A percentile compares a stretch with the other conserved stretches of the same genome.
Conservation (phyloP, 2,329 filamentous ascomycete species). For the Colletotrichum orchidophilum region DNA sequence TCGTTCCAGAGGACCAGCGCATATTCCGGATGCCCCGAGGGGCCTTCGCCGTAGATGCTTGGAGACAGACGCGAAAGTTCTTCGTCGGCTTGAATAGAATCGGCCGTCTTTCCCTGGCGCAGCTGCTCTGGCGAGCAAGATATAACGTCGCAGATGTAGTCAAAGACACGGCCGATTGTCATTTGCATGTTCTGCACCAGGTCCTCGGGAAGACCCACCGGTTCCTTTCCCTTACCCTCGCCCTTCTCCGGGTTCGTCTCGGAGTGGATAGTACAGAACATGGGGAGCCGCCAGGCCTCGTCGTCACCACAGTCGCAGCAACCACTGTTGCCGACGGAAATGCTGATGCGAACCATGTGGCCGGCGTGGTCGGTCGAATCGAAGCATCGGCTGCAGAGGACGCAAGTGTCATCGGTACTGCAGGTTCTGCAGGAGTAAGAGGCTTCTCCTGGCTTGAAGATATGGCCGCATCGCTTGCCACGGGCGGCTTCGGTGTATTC, state of each 20-base stretch:
- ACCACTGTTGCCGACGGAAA: constrained; percentile 90
- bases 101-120: constrained; percentile 82
- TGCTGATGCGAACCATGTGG: constrained; percentile 88
- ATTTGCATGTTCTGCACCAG: constrained; percentile 81
- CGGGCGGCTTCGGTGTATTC: constrained; percentile 93
- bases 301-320: constrained; percentile 98
- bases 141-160: constrained; percentile 97
- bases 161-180: constrained; percentile 85
- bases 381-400: constrained; percentile 93
- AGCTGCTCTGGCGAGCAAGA: constrained; percentile 98
- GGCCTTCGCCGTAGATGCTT: constrained; percentile 74
- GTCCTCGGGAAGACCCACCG: constrained; percentile 74
- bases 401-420: constrained; percentile 93
- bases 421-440: constrained; percentile 96
- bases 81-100: constrained; percentile 85
- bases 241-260: constrained; percentile 58
- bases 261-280: constrained; percentile 95
- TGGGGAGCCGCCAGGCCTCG: constrained; percentile 89
- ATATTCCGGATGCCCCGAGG: constrained; percentile 77
- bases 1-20: constrained; percentile 95
- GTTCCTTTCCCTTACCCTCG: constrained; percentile 70
- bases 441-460: constrained; percentile 93
- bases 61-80: constrained; percentile 78
- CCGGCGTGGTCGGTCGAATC: constrained; percentile 94
- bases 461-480: constrained; percentile 95